Conservation (phyloP, 768 basidiomycete species). For the Steccherinum ochraceum region DNA sequence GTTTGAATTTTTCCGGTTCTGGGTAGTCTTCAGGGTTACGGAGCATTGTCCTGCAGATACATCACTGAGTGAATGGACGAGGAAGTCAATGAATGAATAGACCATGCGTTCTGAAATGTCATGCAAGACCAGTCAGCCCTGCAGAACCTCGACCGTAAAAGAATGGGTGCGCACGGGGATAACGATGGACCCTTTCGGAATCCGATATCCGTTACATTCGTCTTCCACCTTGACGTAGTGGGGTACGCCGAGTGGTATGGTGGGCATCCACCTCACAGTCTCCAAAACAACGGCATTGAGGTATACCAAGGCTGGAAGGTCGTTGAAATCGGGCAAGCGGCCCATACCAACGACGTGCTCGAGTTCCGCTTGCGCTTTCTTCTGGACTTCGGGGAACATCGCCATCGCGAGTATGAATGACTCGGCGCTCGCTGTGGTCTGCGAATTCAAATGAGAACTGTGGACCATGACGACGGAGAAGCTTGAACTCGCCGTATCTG, state of each 20-base stretch:
- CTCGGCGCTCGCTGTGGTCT: background rate
- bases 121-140: too few species aligned
- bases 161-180: background rate
- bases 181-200: slow-evolving; percentile 6
- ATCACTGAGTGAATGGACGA: too few species aligned
- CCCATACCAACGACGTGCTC: slow-evolving; percentile 2
- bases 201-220: background rate
- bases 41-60: slow-evolving; percentile 15
- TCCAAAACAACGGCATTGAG: slow-evolving; percentile 5
- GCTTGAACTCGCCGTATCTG: too few species aligned
- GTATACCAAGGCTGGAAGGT: slow-evolving; percentile 1
- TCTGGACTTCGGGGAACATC: slow-evolving; percentile 5
- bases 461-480: too few species aligned
- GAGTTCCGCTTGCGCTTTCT: slow-evolving; percentile 4
- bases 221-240: slow-evolving; percentile 3
- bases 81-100: too few species aligned
- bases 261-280: slow-evolving; percentile 3
- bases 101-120: too few species aligned
- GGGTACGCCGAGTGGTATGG: slow-evolving; percentile 2
- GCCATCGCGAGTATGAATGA: slow-evolving; percentile 8
- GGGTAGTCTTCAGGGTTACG: slow-evolving; percentile 15
- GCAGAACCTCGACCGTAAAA: too few species aligned
- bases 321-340: slow-evolving; percentile 3
- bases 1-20: slow-evolving; percentile 11
- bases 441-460: too few species aligned